Evolutionary conservation across 345 rosid species (phyloP).

Genomic region (Heritiera littoralis): DNA sequence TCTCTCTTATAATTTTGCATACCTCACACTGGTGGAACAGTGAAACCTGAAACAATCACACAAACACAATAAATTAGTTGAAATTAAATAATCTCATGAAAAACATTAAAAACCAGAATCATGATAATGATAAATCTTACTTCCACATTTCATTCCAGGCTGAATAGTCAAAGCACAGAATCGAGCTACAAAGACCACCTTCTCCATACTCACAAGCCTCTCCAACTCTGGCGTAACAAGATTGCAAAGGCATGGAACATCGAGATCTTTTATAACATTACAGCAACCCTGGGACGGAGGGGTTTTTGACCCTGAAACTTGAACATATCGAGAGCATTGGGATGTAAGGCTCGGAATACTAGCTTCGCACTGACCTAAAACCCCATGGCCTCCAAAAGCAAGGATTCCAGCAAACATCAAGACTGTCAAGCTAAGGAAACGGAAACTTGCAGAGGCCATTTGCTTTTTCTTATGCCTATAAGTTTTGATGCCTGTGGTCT

Average conservation of each 20-base stretch:
- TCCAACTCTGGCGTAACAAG: slow-evolving; percentile 21
- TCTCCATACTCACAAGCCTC: slow-evolving; percentile 35
- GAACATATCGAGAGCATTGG: slow-evolving; percentile 26
- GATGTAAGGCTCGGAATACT: slow-evolving; percentile 5
- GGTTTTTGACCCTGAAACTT: slow-evolving; percentile 4
- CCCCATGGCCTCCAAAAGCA: neutral
- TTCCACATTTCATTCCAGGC: slow-evolving; percentile 47
- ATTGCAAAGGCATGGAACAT: slow-evolving; percentile 32
- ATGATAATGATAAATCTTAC: slow-evolving; percentile 19
- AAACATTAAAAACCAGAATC: neutral
- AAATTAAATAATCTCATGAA: neutral
- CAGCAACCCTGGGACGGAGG: slow-evolving; percentile 43
- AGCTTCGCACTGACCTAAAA: neutral
- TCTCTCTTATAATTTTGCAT: neutral
- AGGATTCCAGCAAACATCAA: neutral
- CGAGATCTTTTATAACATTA: neutral
- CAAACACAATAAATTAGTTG: neutral
- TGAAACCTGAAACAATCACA: neutral
- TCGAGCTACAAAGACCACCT: slow-evolving; percentile 36
- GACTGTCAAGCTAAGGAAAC: neutral
- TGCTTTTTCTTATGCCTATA: neutral
- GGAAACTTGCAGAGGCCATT: slow-evolving; percentile 11
- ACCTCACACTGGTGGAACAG: neutral
- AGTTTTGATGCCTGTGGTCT: neutral
- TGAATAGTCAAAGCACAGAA: slow-evolving; percentile 36